Conservation (phyloP, 495 filamentous ascomycete genomes). For the Letharia lupina region DNA sequence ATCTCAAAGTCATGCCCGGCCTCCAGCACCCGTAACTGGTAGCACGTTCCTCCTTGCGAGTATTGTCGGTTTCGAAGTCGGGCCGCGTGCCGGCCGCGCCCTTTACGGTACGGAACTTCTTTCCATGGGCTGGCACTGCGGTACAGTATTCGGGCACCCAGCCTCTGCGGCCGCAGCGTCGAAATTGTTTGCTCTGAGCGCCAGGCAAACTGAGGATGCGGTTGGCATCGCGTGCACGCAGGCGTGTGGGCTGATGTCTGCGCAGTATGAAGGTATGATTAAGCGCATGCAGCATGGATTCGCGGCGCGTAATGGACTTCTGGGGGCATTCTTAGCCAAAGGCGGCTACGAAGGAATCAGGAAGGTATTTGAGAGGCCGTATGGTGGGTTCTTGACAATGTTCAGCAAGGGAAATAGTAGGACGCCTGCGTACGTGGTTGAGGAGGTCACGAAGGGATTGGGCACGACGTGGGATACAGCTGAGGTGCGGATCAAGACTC, state of each 20-base stretch:
- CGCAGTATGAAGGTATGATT: slow-evolving; percentile 37
- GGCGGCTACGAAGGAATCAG: slow-evolving; percentile 38
- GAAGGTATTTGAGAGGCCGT: neutral
- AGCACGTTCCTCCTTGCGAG: slow-evolving; percentile 32
- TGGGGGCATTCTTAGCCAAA: slow-evolving; percentile 34
- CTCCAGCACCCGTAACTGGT: neutral
- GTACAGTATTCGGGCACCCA: slow-evolving; percentile 37
- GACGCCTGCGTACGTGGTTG: no score
- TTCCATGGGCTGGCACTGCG: slow-evolving; percentile 38
- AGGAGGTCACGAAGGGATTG: no score
- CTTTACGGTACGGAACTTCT: slow-evolving; percentile 37
- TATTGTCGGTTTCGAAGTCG: slow-evolving; percentile 35
- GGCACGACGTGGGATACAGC: no score
- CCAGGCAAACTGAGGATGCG: slow-evolving; percentile 31
- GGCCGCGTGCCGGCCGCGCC: slow-evolving; percentile 34
- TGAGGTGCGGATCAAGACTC: no score
- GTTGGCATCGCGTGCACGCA: slow-evolving; percentile 39
- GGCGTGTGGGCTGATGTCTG: slow-evolving; percentile 37
- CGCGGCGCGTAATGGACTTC: slow-evolving; percentile 38
- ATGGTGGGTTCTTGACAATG: neutral
- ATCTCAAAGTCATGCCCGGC: neutral
- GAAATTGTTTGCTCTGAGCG: slow-evolving; percentile 32
- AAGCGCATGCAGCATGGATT: slow-evolving; percentile 44
- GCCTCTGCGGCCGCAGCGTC: slow-evolving; percentile 33
- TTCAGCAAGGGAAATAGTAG: no score